Evolutionary conservation across 768 basidiomycete species (phyloP), one percentile per base, ranked within the genome.

Genomic region (Cystofilobasidium bisporidii): DNA sequence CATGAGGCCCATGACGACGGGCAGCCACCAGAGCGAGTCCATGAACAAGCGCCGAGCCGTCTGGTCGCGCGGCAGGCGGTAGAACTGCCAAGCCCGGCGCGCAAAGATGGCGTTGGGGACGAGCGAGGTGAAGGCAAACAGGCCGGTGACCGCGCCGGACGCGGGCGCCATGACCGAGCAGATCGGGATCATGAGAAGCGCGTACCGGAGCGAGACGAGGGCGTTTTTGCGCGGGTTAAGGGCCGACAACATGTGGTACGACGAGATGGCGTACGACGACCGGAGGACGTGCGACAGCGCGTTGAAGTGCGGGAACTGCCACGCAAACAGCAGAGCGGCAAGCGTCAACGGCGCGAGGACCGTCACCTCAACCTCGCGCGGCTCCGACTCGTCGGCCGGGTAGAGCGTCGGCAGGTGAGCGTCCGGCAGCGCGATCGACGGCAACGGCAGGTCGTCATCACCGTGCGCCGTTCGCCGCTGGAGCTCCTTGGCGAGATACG

Each of bases 251-350:
- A 99, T 99, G 61, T 82, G 83, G 76, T 93, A 99, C 22, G 93
- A 93, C 24, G 87, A 90, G 74, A 90, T 85, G 5, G 96, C 90
- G 77, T 99, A 99, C 24, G 87, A 87, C 14, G 83, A 84, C 43
- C 93, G 85, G 12, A 93, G 83, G 60, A 93, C 80, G 77, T 96
- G 84, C 11, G 92, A 86, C n/a, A 99, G 81, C 1, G 91, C 77
- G 77, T 93, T 97, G 80, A 99, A 98, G 77, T 99, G 94, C 41
- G 94, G 93, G 79, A 98, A 98, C 75, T 99, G 96, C 94, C 94
- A 99, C 69, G 87, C 88, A 79, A 86, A 99, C 12, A 96, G 82
- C 57, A 98, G 77, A 78, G 86, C 81, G 79, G 89, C 90, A 3
- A 99, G 80, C 2, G 86, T 84, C 67, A 89, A 78, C 0, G 91